Base-by-base conservation (phyloP, 2,329 filamentous ascomycete genomes). In the Apiospora hydei region DNA sequence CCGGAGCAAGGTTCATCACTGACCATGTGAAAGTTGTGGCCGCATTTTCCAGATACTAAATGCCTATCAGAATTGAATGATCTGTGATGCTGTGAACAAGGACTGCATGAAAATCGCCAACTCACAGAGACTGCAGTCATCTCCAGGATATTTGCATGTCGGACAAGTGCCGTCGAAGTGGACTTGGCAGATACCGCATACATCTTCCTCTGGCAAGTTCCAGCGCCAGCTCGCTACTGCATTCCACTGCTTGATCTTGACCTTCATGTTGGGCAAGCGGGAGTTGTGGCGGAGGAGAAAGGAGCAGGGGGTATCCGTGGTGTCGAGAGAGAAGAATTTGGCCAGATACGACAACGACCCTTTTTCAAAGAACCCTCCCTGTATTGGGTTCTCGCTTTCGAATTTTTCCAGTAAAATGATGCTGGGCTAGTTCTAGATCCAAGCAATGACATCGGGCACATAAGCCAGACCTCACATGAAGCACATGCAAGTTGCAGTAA, bases 91-190 rank as follows among this genome's bases (percentile, higher is more conserved):
- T 57, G 53, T 44, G 16, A 69, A 43, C 67, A 21, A 30, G 13
- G 73, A 8, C 13, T 14, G 69, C 66, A 21, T 69, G 18, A 46
- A 34, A 46, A 66, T 67, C n/a, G 4, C 70, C 73, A 44, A 86
- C 92, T 82, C 85, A 98, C 96, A 88, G 73, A 99, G 87, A 72
- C 93, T 93, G 84, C 96, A 99, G 81, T 98, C 95, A 79, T 99
- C 96, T 72, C 96, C 96, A 18, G 96, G 96, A 80, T 95, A 98
- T 87, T 97, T 98, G 91, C 96, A 99, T 71, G 95, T 97, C 67
- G 96, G 95, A 85, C 96, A 99, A 38, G 96, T 98, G 73, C 95
- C 96, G 82, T 99, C 96, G 81, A 98, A 99, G 79, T 98, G 94
- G 74, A 97, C 95, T 81, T 97, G 96, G 84, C 96, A 99, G 84